Evolutionary conservation across 805 yeast genomes (phyloP).

Genomic region (Saturnispora silvae): DNA sequence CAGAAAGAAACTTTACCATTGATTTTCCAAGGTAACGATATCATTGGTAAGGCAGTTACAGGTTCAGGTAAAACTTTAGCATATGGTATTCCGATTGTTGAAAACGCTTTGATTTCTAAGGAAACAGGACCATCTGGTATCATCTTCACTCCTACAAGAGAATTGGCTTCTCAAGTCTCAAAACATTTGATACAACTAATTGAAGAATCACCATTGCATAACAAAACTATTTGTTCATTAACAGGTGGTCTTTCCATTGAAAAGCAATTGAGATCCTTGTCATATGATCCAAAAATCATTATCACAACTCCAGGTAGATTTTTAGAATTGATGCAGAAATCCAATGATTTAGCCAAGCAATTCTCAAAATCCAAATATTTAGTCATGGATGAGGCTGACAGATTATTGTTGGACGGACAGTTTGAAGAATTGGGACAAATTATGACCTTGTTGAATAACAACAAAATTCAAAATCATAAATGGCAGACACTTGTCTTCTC

Average conservation of each 20-base stretch:
- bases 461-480: conserved; percentile 34
- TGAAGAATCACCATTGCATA: conserved; percentile 34
- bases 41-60: conserved; percentile 93
- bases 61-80: conserved; percentile 98
- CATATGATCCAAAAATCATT: conserved; percentile 64
- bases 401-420: conserved; percentile 91
- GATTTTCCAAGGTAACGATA: conserved; percentile 64
- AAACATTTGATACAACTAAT: conserved; percentile 58
- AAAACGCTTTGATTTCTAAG: conserved; percentile 31
- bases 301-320: conserved; percentile 96
- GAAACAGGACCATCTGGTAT: conserved; percentile 51
- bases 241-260: conserved; percentile 95
- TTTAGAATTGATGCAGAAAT: conserved; percentile 66
- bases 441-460: conserved; percentile 48
- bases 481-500: conserved; percentile 89
- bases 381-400: conserved; percentile 92
- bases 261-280: conserved; percentile 76
- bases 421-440: conserved; percentile 85
- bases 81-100: conserved; percentile 85
- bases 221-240: conserved; percentile 54
- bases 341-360: conserved; percentile 32
- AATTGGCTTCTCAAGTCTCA: conserved; percentile 87
- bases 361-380: conserved; percentile 37
- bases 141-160: conserved; percentile 92
- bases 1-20: conserved; percentile 68